Evolutionary conservation across 345 rosid species (phyloP), one percentile per base, ranked within the genome.

Genomic region (Boechera stricta): DNA sequence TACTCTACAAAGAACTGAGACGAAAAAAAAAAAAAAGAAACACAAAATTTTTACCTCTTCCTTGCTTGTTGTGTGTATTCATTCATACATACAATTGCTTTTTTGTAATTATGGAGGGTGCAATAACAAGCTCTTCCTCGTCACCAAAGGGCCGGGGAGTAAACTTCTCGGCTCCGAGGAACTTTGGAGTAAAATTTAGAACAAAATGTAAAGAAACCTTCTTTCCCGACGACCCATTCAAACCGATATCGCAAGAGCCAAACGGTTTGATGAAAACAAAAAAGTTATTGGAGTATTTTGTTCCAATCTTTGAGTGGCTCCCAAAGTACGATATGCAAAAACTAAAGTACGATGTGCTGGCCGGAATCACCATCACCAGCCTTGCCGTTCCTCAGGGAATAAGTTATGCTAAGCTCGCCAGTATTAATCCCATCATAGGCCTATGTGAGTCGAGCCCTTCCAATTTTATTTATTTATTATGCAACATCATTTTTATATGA

Each of bases 351-450:
- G 98, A 94, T 70, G 16, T 94, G 6, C 92, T 94, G 6, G 97
- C 98, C 3, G 98, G 98, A 1, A 85, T 94, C 82, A 94, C 97
- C 79, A 91, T 94, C 44, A 86, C 97, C 67, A 85, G 89, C 72
- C 93, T 94, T 16, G 97, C 98, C 16, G 90, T 94, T 53, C 98
- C 98, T 62, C 97, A 94, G 64, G 98, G 98, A 12, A 94, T 91
- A 73, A 94, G 98, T 71, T 94, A 94, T 64, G 98, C 97, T 11
- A 94, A 89, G 78, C 98, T 94, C 54, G 97, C 86, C 10, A 38
- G 75, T 7, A 7, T 94, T 66, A 93, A 97, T 74, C 97, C 97
- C 4, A 88, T 94, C 71, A 79, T 87, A 52, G 98, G 98, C 83
- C 87, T 94, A 5, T 91, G 94, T 94, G 75, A 82, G 94, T 21